phyloP scores from a whole-genome alignment of 139 green algal genomes.

The Pseudopediastrum boryanum region DNA sequence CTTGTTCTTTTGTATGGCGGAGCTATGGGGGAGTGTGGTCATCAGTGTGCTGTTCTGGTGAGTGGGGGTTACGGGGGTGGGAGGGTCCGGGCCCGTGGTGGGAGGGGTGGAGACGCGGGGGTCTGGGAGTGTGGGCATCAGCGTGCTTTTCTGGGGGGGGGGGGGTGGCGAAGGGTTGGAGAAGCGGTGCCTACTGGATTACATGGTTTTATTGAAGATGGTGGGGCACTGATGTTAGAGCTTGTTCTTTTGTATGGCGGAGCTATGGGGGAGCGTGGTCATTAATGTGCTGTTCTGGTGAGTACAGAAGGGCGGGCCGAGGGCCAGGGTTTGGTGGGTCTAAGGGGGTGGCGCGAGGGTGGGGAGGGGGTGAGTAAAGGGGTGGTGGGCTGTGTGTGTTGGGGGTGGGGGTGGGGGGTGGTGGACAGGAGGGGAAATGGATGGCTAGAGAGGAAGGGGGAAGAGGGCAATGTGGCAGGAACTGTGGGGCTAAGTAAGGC shows the following conservation, averaged over 20 bases:
- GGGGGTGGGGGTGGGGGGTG: too few species aligned
- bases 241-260: conserved; percentile 83
- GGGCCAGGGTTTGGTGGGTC: conserved; percentile 13
- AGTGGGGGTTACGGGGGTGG: neutral
- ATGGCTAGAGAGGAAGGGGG: too few species aligned
- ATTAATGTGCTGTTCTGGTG: conserved; percentile 89
- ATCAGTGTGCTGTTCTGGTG: conserved; percentile 89
- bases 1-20: conserved; percentile 83
- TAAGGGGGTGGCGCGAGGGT: too few species aligned
- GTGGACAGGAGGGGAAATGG: too few species aligned
- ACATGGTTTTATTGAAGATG: conserved; percentile 74
- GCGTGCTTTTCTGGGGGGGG: too few species aligned
- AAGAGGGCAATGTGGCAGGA: too few species aligned
- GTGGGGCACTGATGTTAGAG: conserved; percentile 84
- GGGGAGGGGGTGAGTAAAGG: too few species aligned
- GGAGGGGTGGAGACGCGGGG: conserved; percentile 44
- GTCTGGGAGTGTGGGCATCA: neutral
- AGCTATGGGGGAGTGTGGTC: conserved; percentile 88
- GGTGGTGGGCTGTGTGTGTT: too few species aligned
- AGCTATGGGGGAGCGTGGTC: conserved; percentile 88
- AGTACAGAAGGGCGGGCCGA: conserved; percentile 63
- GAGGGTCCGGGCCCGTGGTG: conserved; percentile 54
- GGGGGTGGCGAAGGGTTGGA: too few species aligned
- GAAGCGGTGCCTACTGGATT: conserved; percentile 66
- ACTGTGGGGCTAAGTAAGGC: too few species aligned